Evolutionary conservation across 2,329 filamentous ascomycete species (phyloP).

Genomic region (Epichloe sp.): DNA sequence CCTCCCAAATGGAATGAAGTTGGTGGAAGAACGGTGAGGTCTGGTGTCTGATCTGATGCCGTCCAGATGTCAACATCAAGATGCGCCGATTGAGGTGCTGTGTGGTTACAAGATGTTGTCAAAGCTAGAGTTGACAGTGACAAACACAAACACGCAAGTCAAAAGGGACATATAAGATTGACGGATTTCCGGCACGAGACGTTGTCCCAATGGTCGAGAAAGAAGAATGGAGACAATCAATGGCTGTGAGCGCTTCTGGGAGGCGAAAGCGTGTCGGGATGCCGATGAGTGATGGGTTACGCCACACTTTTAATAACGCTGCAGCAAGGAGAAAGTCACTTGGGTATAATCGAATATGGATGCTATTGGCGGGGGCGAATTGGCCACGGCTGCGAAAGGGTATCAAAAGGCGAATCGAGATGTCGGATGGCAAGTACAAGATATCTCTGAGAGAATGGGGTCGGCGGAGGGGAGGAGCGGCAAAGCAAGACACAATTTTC

Average conservation of each 20-base stretch:
- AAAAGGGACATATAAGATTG: background rate
- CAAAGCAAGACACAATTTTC: background rate
- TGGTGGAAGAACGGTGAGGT: background rate
- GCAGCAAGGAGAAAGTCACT: background rate
- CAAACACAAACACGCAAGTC: background rate
- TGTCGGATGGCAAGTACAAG: background rate
- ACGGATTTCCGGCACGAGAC: background rate
- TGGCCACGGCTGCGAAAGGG: background rate
- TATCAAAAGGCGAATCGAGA: background rate
- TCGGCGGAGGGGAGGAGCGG: background rate
- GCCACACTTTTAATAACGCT: background rate
- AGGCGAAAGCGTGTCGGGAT: background rate
- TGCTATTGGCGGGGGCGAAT: background rate
- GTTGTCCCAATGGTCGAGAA: background rate
- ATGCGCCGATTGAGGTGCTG: background rate
- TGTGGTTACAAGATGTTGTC: background rate
- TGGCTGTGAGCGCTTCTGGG: background rate
- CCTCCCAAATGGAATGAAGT: background rate
- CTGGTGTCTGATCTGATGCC: background rate
- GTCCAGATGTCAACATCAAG: slow-evolving; percentile 8
- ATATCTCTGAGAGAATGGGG: background rate
- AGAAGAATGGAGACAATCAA: background rate
- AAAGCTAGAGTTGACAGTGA: background rate
- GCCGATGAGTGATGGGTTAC: background rate
- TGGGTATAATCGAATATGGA: background rate